A percentile compares a stretch with the other conserved stretches of the same genome.
These are phyloP conservation scores for Penicillium sp. DNA, from an alignment of 2,329 filamentous ascomycete genomes.

Conservation along the genomic window DNA sequence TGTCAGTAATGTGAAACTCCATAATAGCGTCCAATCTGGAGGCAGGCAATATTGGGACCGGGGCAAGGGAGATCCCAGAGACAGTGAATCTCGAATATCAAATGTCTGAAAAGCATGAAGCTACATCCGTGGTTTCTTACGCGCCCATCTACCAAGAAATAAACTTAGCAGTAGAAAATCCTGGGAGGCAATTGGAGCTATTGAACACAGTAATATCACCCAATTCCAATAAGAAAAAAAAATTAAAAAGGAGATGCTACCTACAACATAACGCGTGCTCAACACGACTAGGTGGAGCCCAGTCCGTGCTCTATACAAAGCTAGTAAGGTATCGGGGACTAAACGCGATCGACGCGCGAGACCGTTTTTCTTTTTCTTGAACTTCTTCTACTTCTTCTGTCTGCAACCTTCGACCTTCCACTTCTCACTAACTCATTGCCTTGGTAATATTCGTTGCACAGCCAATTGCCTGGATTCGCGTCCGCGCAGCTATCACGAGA, in stretches of 20 bases:
- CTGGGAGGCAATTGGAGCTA: no score
- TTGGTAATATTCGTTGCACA: background rate
- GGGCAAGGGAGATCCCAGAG: background rate
- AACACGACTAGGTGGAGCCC: conserved; percentile 23
- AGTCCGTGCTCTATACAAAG: conserved; percentile 30
- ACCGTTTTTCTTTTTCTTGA: conserved; percentile 15
- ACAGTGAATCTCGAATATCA: background rate
- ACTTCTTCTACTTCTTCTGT: background rate
- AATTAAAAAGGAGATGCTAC: no score
- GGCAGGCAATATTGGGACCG: background rate
- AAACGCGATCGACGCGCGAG: conserved; percentile 29
- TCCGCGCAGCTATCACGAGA: background rate
- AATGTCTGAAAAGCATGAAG: no score
- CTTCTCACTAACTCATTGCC: background rate
- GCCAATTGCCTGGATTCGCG: background rate
- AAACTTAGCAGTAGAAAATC: no score
- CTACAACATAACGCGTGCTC: conserved; percentile 28
- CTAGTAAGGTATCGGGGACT: conserved; percentile 24
- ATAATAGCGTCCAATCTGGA: no score
- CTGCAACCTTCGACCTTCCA: background rate
- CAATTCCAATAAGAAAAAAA: no score
- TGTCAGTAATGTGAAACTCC: background rate
- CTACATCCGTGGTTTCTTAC: no score
- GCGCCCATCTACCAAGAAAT: no score
- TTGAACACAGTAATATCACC: no score